Conservation (phyloP, 306 rosid genomes). For the Rubus idaeus region DNA sequence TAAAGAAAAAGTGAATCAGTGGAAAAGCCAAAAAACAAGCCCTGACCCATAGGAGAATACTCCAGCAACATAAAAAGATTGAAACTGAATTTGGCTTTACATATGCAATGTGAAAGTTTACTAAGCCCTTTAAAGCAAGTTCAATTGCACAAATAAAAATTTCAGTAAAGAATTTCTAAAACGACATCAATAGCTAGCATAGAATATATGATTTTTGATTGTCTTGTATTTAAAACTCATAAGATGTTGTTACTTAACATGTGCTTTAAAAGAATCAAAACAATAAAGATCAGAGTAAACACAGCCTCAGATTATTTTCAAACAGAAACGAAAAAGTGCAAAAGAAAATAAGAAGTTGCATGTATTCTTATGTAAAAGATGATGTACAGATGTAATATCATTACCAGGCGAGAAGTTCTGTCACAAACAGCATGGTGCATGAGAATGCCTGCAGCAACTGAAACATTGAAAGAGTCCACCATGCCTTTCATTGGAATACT, state of each 20-base stretch:
- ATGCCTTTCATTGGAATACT: slow-evolving; percentile 91
- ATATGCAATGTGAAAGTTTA: background rate
- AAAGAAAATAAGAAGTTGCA: background rate
- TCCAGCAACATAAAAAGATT: background rate
- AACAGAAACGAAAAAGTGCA: background rate
- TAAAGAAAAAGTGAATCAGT: background rate
- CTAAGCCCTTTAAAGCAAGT: background rate
- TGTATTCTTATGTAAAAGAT: background rate
- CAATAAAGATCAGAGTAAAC: background rate
- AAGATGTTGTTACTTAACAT: background rate
- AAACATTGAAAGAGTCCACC: slow-evolving; percentile 95
- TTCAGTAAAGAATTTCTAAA: background rate
- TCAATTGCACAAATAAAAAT: background rate
- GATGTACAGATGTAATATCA: slow-evolving; percentile 10
- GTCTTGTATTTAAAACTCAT: background rate
- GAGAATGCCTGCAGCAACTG: slow-evolving; percentile 94
- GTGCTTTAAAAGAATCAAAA: background rate
- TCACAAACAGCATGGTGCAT: slow-evolving; percentile 95
- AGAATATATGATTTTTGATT: background rate
- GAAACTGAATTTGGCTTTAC: background rate
- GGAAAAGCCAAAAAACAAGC: background rate
- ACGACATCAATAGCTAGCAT: background rate
- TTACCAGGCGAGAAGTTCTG: slow-evolving; percentile 77
- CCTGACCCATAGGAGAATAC: background rate
- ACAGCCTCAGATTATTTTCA: background rate